phyloP scores from a whole-genome alignment of 1,284 basidiomycete species.

The Pseudozyma tsukubaensis region DNA sequence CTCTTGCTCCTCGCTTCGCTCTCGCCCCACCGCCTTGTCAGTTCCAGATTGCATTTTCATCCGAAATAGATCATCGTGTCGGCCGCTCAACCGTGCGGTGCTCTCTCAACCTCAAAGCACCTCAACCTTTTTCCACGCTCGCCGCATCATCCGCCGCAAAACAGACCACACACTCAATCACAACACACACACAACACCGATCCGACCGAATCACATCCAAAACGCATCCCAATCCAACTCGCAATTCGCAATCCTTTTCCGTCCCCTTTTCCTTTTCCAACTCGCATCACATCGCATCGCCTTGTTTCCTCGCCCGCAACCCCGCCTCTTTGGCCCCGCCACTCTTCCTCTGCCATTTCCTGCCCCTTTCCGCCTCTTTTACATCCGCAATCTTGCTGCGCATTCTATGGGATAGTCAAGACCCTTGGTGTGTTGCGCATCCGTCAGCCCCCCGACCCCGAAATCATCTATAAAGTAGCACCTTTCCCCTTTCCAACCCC shows the following conservation, averaged over 20 bases:
- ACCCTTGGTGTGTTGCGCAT: background rate
- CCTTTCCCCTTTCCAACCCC: constrained; percentile 10
- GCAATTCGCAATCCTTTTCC: constrained; percentile 16
- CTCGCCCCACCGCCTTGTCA: background rate
- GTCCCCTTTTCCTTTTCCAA: constrained; percentile 5
- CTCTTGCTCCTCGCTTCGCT: constrained; percentile 4
- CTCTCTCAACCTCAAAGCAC: background rate
- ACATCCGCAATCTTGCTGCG: constrained; percentile 4
- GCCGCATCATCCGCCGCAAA: background rate
- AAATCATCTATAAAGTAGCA: constrained; percentile 45
- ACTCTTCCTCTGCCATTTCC: constrained; percentile 3
- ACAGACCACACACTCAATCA: constrained; percentile 11
- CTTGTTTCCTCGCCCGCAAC: constrained; percentile 6
- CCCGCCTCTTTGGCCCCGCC: constrained; percentile 9
- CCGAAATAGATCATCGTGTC: constrained; percentile 24
- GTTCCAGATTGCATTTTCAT: constrained; percentile 30
- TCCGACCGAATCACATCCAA: constrained; percentile 17
- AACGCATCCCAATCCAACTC: constrained; percentile 3
- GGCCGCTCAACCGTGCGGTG: background rate
- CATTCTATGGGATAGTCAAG: background rate
- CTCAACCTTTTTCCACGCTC: constrained; percentile 1
- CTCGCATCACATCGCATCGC: background rate
- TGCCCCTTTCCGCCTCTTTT: constrained; percentile 6
- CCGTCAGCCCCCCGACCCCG: constrained; percentile 2
- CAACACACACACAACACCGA: constrained; percentile 37